Base-by-base conservation (phyloP, 2,329 filamentous ascomycete species). In the Penicillium sp. region DNA sequence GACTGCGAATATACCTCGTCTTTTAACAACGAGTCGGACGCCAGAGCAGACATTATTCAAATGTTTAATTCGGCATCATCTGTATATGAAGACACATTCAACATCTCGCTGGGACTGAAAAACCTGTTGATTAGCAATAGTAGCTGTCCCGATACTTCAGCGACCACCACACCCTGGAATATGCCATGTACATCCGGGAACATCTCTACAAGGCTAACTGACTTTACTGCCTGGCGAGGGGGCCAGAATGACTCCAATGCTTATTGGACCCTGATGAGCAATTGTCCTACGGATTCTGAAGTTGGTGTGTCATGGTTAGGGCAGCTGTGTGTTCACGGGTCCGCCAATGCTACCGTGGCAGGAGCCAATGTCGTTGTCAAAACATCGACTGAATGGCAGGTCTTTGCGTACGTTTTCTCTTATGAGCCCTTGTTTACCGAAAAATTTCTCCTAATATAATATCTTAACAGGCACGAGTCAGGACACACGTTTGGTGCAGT, bases 401-500 rank as follows among this genome's bases (percentile, higher is more conserved):
- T 97, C 58, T 90, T 97, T 73, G 93, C 93, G 55, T 60, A 40
- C 30, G 58, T 57, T 18, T 46, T 53, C 28, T 26, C 14, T 43
- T 12, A 21, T 11, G 33, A 5, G 16, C 4, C 33, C 16, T 16
- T 14, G 30, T 49, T 30, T 49, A 12, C n/a, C 9, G 20, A 20
- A 9, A 26, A 33, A 33, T 33, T 2, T 33, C 28, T 35, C 30
- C 47, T 33, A 42, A 42, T 42, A n/a, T 11, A 42, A 42, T 20
- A 8, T 26, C 35, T 43, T 40, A 16, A 43, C 11, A 60, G 58
- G 28, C 93, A 97, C 70, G 93, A 97, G 73, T 87, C 87, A 3
- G 93, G 92, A 1, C 93, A 97, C 71, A 97, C 91, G 0, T 97
- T 96, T 71, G 93, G 93, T 47, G 94, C 93, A 5, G 91, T 97